phyloP scores from a whole-genome alignment of 805 yeast species.

The Ogataea salicorniae region DNA sequence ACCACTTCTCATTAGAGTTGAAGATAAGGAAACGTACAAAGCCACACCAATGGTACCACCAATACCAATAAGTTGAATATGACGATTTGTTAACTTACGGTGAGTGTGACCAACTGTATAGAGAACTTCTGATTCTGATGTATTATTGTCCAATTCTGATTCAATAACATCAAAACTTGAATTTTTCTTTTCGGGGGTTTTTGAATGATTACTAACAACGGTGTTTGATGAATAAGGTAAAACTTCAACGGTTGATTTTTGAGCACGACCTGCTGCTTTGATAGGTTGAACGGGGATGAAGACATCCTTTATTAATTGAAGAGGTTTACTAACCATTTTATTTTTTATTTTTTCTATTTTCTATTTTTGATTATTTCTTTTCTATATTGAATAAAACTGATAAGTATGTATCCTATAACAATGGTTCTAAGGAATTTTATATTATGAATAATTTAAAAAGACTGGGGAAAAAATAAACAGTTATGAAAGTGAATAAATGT shows the following conservation, averaged over 20 bases:
- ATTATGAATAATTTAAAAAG: too few species aligned
- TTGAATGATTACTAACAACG: background rate
- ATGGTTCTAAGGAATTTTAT: too few species aligned
- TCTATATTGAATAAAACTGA: too few species aligned
- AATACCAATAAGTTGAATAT: conserved; percentile 43
- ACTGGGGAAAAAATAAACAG: too few species aligned
- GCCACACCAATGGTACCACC: conserved; percentile 49
- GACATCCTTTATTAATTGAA: conserved; percentile 17
- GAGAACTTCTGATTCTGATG: conserved; percentile 8
- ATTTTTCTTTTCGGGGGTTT: conserved; percentile 3
- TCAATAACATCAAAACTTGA: conserved; percentile 1
- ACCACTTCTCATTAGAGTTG: conserved; percentile 36
- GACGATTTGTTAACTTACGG: conserved; percentile 35
- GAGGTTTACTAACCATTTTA: conserved; percentile 2
- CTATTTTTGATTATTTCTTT: too few species aligned
- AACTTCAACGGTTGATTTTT: conserved; percentile 8
- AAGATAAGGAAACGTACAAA: conserved; percentile 39
- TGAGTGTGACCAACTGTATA: conserved; percentile 18
- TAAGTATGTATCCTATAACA: too few species aligned
- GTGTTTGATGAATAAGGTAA: background rate
- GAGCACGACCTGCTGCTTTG: conserved; percentile 13
- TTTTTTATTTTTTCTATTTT: background rate
- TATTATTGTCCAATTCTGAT: conserved; percentile 1
- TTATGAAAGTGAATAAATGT: too few species aligned
- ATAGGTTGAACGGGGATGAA: conserved; percentile 23